Evolutionary conservation across 768 basidiomycete genomes (phyloP).

Genomic region (Boletellus ananiceps): DNA sequence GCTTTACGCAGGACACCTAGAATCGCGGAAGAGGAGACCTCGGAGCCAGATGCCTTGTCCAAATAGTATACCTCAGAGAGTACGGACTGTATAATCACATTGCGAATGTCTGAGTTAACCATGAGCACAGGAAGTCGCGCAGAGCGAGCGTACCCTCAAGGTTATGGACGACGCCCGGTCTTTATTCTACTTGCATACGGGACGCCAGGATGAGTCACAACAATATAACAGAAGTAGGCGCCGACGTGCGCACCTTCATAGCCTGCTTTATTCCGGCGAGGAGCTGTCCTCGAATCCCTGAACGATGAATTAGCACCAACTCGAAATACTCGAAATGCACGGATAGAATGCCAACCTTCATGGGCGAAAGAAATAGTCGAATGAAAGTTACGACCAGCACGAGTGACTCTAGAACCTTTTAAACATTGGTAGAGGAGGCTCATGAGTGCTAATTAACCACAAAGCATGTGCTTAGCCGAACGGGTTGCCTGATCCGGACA

Average conservation of each 20-base stretch:
- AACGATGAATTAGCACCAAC: not conserved
- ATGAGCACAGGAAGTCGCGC: not conserved
- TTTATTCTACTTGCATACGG: conserved; percentile 41
- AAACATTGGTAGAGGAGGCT: conserved; percentile 8
- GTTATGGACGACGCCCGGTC: conserved; percentile 54
- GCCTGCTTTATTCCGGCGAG: conserved; percentile 54
- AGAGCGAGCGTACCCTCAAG: conserved; percentile 43
- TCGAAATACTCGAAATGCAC: not conserved
- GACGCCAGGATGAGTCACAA: not conserved
- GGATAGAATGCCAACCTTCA: conserved; percentile 18
- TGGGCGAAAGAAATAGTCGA: conserved; percentile 10
- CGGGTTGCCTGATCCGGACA: not conserved
- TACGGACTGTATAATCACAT: conserved; percentile 44
- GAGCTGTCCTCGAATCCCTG: conserved; percentile 53
- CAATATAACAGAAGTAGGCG: not conserved
- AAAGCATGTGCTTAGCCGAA: not conserved
- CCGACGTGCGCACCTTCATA: conserved; percentile 56
- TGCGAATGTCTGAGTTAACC: not conserved
- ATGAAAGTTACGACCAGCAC: conserved; percentile 7
- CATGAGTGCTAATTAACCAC: conserved; percentile 7
- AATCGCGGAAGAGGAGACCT: conserved; percentile 46
- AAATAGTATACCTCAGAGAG: conserved; percentile 65
- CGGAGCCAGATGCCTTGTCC: conserved; percentile 50
- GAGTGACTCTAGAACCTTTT: conserved; percentile 8
- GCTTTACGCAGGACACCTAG: conserved; percentile 56